phyloP scores from a whole-genome alignment of 2,329 filamentous ascomycete genomes.

The Chaetomiaceae sp. region DNA sequence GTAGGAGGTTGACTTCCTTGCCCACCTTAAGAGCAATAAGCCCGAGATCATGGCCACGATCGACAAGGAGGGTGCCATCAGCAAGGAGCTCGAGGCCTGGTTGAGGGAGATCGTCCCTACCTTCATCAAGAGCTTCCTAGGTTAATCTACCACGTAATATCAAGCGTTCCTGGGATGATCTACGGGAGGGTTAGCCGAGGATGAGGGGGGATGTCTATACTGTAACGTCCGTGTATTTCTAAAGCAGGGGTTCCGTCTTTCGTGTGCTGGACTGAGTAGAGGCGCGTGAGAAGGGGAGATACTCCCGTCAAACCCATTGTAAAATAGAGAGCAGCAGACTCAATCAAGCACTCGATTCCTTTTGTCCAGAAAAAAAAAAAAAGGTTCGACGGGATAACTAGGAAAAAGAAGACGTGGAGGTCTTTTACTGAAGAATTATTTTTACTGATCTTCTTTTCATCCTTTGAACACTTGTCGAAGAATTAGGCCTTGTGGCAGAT shows the following conservation, averaged over 20 bases:
- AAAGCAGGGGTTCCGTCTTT: constrained; percentile 40
- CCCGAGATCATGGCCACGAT: constrained; percentile 76
- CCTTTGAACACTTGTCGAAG: no score
- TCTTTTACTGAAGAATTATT: no score
- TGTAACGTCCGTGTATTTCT: constrained; percentile 39
- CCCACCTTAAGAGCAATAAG: constrained; percentile 90
- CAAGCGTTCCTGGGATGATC: constrained; percentile 24
- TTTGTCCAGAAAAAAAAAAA: constrained; percentile 47
- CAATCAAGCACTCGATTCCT: constrained; percentile 58
- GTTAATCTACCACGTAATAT: constrained; percentile 43
- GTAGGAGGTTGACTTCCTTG: constrained; percentile 94
- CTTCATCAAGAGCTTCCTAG: constrained; percentile 92
- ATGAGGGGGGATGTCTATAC: constrained; percentile 30
- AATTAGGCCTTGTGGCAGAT: no score
- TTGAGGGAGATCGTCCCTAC: constrained; percentile 68
- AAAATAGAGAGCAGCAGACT: constrained; percentile 61
- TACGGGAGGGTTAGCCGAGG: constrained; percentile 28
- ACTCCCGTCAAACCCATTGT: constrained; percentile 50
- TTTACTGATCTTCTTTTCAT: no score
- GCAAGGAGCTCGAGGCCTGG: constrained; percentile 86
- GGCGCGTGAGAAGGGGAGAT: constrained; percentile 40
- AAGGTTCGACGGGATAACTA: no score
- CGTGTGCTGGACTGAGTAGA: constrained; percentile 44
- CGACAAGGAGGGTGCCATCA: constrained; percentile 91
- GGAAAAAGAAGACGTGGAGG: no score